phyloP scores from a whole-genome alignment of 2,329 filamentous ascomycete genomes.

The Aspergillus pseudonomiae region DNA sequence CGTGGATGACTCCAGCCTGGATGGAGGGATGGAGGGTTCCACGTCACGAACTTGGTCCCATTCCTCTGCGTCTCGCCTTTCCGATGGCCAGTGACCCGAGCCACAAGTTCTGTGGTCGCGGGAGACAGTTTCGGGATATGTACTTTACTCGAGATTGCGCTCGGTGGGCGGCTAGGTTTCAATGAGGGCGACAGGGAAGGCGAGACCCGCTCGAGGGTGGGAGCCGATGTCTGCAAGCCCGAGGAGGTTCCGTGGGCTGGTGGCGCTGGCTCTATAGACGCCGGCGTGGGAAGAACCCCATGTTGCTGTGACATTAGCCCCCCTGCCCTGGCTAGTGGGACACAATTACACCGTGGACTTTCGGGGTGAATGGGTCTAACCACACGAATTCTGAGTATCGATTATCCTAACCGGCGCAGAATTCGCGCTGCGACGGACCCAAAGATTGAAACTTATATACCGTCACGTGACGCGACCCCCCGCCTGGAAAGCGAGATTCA shows the following conservation, averaged over 20 bases:
- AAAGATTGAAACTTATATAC: slow-evolving; percentile 30
- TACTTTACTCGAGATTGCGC: slow-evolving; percentile 17
- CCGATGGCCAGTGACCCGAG: slow-evolving; percentile 26
- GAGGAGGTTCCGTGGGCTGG: slow-evolving; percentile 20
- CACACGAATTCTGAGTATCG: slow-evolving; percentile 3
- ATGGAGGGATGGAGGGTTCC: slow-evolving; percentile 13
- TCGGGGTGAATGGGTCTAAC: not conserved
- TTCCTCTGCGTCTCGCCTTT: slow-evolving; percentile 18
- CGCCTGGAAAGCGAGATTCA: not conserved
- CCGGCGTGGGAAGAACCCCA: slow-evolving; percentile 24
- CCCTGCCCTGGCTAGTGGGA: slow-evolving; percentile 11
- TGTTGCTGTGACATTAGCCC: slow-evolving; percentile 29
- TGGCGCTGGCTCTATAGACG: slow-evolving; percentile 29
- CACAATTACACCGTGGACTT: not conserved
- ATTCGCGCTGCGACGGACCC: slow-evolving; percentile 17
- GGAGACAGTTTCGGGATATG: slow-evolving; percentile 30
- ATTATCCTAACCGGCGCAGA: not conserved
- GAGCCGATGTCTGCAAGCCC: slow-evolving; percentile 17
- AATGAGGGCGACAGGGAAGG: slow-evolving; percentile 12
- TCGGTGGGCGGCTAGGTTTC: slow-evolving; percentile 14
- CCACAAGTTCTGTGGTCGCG: slow-evolving; percentile 30
- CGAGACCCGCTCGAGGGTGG: slow-evolving; percentile 6
- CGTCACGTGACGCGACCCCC: slow-evolving; percentile 28
- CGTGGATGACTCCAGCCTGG: slow-evolving; percentile 7
- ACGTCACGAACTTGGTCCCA: slow-evolving; percentile 16